Evolutionary conservation across 2,329 filamentous ascomycete species (phyloP).

Genomic region (Ascochyta rabiei): DNA sequence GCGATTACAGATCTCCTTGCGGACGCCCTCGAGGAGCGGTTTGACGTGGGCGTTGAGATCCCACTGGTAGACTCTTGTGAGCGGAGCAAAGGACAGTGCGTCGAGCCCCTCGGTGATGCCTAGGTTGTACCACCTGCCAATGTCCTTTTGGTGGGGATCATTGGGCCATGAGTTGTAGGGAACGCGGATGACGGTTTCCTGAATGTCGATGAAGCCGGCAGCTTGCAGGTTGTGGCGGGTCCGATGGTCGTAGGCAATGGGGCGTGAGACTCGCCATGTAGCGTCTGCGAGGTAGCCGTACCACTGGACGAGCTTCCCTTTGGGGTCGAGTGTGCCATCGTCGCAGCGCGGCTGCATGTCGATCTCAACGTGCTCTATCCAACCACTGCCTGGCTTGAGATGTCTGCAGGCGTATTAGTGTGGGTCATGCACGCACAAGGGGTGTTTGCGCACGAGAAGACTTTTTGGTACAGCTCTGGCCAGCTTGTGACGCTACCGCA

Average conservation of each 20-base stretch:
- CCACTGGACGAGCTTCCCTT: constrained; percentile 71
- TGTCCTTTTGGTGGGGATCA: constrained; percentile 67
- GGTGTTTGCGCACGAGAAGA: constrained; percentile 62
- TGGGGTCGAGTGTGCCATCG: constrained; percentile 63
- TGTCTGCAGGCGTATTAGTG: constrained; percentile 60
- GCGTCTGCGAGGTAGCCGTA: constrained; percentile 70
- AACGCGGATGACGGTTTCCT: constrained; percentile 70
- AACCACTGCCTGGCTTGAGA: constrained; percentile 75
- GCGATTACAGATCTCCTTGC: constrained; percentile 71
- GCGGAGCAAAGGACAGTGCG: constrained; percentile 73
- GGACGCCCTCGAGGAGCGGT: constrained; percentile 66
- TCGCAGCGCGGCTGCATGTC: constrained; percentile 79
- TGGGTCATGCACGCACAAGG: constrained; percentile 1
- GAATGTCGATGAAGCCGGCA: constrained; percentile 81
- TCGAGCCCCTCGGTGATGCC: constrained; percentile 75
- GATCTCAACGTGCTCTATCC: constrained; percentile 87
- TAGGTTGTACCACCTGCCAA: constrained; percentile 84
- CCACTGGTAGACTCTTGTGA: constrained; percentile 70
- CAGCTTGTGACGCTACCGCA: constrained; percentile 79
- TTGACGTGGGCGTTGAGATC: constrained; percentile 64
- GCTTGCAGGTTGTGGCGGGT: constrained; percentile 67
- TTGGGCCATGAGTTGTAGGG: constrained; percentile 77
- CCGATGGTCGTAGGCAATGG: constrained; percentile 68
- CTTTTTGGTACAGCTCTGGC: constrained; percentile 73
- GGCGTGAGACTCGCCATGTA: constrained; percentile 68